Conservation (phyloP, 1,139 yeast species). For the Yamadazyma atlantica region DNA sequence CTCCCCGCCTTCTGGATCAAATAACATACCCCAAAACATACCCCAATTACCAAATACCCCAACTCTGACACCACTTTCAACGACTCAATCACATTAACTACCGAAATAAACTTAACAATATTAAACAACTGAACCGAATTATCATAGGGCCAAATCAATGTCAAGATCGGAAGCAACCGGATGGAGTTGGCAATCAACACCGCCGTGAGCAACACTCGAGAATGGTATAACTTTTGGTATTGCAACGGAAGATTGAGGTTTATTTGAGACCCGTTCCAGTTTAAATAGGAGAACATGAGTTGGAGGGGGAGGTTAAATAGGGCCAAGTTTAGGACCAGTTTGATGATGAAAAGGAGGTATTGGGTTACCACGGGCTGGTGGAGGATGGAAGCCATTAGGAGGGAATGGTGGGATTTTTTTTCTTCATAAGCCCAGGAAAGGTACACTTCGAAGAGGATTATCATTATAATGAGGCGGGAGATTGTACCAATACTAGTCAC, state of each 20-base stretch:
- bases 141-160: conserved; percentile 97
- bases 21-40: conserved; percentile 7
- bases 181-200: conserved; percentile 74
- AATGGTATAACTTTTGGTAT: conserved; percentile 24
- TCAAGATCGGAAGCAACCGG: conserved; percentile 84
- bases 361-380: conserved; percentile 52
- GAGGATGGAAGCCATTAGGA: conserved; percentile 34
- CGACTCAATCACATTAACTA: conserved; percentile 66
- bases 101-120: conserved; percentile 61
- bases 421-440: conserved; percentile 92
- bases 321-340: conserved; percentile 60
- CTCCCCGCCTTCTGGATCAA: conserved; percentile 6
- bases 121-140: conserved; percentile 59
- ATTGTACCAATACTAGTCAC: conserved; percentile 18
- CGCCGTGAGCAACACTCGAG: conserved; percentile 58
- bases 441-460: conserved; percentile 85
- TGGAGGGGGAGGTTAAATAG: conserved; percentile 55
- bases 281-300: conserved; percentile 28
- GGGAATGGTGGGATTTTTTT: conserved; percentile 38
- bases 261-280: conserved; percentile 25
- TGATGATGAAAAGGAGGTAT: conserved; percentile 63
- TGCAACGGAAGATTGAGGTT: conserved; percentile 20
- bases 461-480: conserved; percentile 57
- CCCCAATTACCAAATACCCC: conserved; percentile 8
- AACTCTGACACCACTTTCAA: conserved; percentile 48